Conservation (phyloP, 306 rosid genomes). For the Morella rubra region DNA sequence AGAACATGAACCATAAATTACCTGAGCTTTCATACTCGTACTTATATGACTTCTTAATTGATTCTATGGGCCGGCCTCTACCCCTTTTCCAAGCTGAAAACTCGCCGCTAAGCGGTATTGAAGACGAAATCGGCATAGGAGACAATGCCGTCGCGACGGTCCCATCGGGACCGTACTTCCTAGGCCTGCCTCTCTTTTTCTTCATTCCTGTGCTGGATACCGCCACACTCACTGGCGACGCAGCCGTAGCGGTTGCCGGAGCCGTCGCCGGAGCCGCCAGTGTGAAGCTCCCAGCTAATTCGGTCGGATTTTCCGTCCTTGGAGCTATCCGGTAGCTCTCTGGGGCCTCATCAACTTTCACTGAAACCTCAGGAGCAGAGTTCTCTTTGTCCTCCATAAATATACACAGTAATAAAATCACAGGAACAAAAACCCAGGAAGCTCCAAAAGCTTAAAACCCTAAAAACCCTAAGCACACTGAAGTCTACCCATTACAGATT, state of each 20-base stretch:
- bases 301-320: slow-evolving; percentile 51
- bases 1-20: slow-evolving; percentile 12
- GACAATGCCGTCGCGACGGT: slow-evolving; percentile 52
- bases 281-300: slow-evolving; percentile 33
- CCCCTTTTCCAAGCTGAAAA: slow-evolving; percentile 77
- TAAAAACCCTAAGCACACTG: slow-evolving; percentile 22
- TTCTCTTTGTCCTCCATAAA: slow-evolving; percentile 74
- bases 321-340: slow-evolving; percentile 56
- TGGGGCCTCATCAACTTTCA: slow-evolving; percentile 55
- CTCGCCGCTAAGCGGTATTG: slow-evolving; percentile 90
- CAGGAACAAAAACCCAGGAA: slow-evolving; percentile 32
- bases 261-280: slow-evolving; percentile 17
- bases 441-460: slow-evolving; percentile 33
- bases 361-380: slow-evolving; percentile 54
- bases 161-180: slow-evolving; percentile 72
- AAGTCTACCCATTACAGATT: slow-evolving; percentile 33
- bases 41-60: slow-evolving; percentile 65
- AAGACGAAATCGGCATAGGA: slow-evolving; percentile 94
- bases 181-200: slow-evolving; percentile 94
- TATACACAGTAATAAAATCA: slow-evolving; percentile 7
- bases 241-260: slow-evolving; percentile 14
- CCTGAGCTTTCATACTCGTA: slow-evolving; percentile 53
- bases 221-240: slow-evolving; percentile 23
- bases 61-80: slow-evolving; percentile 53
- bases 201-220: slow-evolving; percentile 42